Base-by-base conservation (phyloP, 2,329 filamentous ascomycete species). In the Byssoonygena ceratinophila region DNA sequence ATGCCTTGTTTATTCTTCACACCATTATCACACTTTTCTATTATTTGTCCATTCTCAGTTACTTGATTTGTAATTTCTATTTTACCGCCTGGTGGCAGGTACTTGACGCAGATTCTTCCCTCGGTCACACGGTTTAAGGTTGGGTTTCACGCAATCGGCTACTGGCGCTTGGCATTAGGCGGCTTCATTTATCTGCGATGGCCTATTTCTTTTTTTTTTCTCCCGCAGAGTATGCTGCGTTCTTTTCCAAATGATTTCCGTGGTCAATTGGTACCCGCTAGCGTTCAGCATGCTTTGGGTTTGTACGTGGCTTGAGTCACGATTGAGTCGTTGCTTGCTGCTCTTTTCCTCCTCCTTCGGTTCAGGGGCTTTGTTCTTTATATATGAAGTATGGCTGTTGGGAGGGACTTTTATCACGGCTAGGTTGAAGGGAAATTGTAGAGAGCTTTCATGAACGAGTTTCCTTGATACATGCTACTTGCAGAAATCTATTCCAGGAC, bases 31-130 rank as follows among this genome's bases (percentile, higher is more conserved):
- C n/a, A 20, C 31, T 25, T n/a, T 23, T 54, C 23, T 40, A 20
- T 14, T 22, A 16, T 48, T 43, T 20, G 39, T 18, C 37, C 31
- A 31, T 47, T n/a, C 31, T 29, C 37, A 25, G 18, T 39, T 52
- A 36, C 44, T 49, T 34, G 16, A 20, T 49, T n/a, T 49, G 23
- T 41, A 49, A 49, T 49, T 41, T 49, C 36, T 49, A 2, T 32
- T 31, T 23, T 29, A 16, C 32, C 7, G 22, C 22, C 29, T 11
- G 44, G 8, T 22, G 29, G 44, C 31, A 27, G 46, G 23, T 27
- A 25, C 12, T 37, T 36, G 32, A 36, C 14, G 20, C 9, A 14
- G 39, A 27, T 40, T 29, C n/a, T 40, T 40, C 5, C 16, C 46
- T 49, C 16, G 20, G 36, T 49, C 37, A n/a, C 25, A 31, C 23